Evolutionary conservation across 371 early-diverging fungal species (phyloP).

Genomic region (Rhizopus sp.): DNA sequence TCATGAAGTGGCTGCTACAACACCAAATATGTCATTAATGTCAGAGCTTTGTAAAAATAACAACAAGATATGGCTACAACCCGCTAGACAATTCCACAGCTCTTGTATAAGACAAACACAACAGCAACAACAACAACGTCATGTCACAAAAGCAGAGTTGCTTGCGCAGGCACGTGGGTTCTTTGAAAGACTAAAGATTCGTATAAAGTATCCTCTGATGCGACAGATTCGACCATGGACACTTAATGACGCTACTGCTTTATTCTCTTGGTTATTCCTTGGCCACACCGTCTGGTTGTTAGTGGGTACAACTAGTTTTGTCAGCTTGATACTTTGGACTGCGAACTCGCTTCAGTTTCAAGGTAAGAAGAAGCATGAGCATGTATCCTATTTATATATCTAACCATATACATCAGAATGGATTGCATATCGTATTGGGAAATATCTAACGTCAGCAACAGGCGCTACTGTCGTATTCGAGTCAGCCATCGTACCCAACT

Average conservation of each 20-base stretch:
- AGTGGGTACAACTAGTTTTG: constrained; percentile 89
- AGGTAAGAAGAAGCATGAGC: constrained; percentile 48
- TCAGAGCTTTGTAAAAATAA: too few species aligned
- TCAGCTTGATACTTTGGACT: constrained; percentile 76
- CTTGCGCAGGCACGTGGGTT: constrained; percentile 52
- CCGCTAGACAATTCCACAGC: not conserved
- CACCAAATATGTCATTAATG: not conserved
- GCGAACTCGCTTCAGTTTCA: constrained; percentile 90
- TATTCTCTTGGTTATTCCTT: constrained; percentile 89
- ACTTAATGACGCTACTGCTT: constrained; percentile 86
- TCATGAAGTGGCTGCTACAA: not conserved
- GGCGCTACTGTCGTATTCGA: constrained; percentile 89
- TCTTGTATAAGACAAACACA: constrained; percentile 11
- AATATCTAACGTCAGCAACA: constrained; percentile 79
- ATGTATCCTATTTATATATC: not conserved
- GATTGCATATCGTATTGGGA: constrained; percentile 75
- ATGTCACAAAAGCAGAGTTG: constrained; percentile 47
- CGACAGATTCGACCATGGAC: constrained; percentile 79
- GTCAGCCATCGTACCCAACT: constrained; percentile 87
- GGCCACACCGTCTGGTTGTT: constrained; percentile 84
- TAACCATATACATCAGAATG: constrained; percentile 57
- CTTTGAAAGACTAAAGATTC: constrained; percentile 55
- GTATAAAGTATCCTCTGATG: constrained; percentile 62
- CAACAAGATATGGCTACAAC: not conserved
- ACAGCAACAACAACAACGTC: too few species aligned